Evolutionary conservation across 2,329 filamentous ascomycete genomes (phyloP), one percentile per base, ranked within the genome.

Genomic region (Ceratocystis alfenasii): DNA sequence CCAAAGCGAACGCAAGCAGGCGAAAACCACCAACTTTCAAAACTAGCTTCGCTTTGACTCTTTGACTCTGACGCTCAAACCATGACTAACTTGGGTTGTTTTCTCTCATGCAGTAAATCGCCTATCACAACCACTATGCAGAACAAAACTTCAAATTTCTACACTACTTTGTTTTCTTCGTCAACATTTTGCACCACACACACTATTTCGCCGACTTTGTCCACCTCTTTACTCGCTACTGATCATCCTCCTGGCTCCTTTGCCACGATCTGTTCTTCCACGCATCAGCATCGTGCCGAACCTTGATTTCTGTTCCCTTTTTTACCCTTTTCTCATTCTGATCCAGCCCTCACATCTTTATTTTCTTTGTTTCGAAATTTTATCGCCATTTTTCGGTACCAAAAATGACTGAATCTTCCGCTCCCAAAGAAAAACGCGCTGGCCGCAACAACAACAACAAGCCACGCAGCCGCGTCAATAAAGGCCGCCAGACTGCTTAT

Each of bases 401-500:
- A 59, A 41, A 36, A 41, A 41, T 59, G 53, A 30, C 63, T 59
- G 48, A 30, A 50, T 22, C 44, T 50, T 44, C 44, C 20, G 44
- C 46, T 15, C 41, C 61, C 7, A 63, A 63, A 48, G 63, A 65
- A 48, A 72, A 74, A 64, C 72, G 75, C 71, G 77, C 70, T 75
- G 78, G 72, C 72, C 76, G 72, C 70, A 74, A 72, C 73, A 77
- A 69, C 73, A 77, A 69, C 72, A 78, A 33, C 72, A 78, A 69
- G 72, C 70, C 69, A 70, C 74, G 78, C 25, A 25, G n/a, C 20
- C 62, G 62, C 28, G 44, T 45, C 28, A 61, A 64, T 5, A 63
- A 67, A 30, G 53, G 50, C 17, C 74, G 74, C 10, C 79, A 79
- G 68, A 84, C 81, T 73, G 78, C 77, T n/a, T 84, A 84, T 70